Evolutionary conservation across 768 basidiomycete species (phyloP).

Genomic region (Pilatotrama ljubarskyi): DNA sequence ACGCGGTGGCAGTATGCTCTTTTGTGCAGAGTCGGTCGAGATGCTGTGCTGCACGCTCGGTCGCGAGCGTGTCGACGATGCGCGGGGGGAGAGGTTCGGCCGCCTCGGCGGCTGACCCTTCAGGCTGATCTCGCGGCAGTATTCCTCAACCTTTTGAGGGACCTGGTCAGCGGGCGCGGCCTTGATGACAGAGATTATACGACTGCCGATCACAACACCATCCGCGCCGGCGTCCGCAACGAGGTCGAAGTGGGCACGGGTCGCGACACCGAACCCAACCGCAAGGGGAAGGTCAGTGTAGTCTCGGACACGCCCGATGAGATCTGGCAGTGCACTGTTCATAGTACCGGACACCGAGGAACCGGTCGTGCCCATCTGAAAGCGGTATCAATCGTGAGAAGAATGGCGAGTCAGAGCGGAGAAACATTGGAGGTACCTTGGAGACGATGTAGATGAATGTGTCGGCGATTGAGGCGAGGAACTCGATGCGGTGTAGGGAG

Average conservation of each 20-base stretch:
- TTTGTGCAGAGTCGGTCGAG: constrained; percentile 30
- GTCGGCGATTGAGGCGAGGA: constrained; percentile 91
- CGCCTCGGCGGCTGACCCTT: constrained; percentile 35
- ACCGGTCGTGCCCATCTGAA: constrained; percentile 97
- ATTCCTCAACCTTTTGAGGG: constrained; percentile 60
- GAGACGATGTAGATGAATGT: constrained; percentile 99
- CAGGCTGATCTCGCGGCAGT: constrained; percentile 69
- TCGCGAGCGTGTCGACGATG: constrained; percentile 30
- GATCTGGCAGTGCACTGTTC: constrained; percentile 76
- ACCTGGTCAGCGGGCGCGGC: constrained; percentile 50
- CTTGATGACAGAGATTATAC: constrained; percentile 80
- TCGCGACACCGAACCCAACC: constrained; percentile 96
- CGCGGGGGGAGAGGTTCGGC: constrained; percentile 13
- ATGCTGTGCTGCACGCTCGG: constrained; percentile 35
- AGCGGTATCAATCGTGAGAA: not conserved
- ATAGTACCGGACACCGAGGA: constrained; percentile 74
- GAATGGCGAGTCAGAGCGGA: not conserved
- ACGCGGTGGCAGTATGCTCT: constrained; percentile 64
- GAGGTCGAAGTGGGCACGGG: constrained; percentile 81
- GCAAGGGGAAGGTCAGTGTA: constrained; percentile 82
- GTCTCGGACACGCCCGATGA: constrained; percentile 80
- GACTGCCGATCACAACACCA: constrained; percentile 92
- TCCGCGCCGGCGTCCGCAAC: constrained; percentile 90
- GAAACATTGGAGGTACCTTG: constrained; percentile 51
- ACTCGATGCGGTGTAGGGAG: constrained; percentile 80